These are phyloP conservation scores for Fraxinus paxiana DNA, from an alignment of 305 asterid species.

Conservation along the genomic window DNA sequence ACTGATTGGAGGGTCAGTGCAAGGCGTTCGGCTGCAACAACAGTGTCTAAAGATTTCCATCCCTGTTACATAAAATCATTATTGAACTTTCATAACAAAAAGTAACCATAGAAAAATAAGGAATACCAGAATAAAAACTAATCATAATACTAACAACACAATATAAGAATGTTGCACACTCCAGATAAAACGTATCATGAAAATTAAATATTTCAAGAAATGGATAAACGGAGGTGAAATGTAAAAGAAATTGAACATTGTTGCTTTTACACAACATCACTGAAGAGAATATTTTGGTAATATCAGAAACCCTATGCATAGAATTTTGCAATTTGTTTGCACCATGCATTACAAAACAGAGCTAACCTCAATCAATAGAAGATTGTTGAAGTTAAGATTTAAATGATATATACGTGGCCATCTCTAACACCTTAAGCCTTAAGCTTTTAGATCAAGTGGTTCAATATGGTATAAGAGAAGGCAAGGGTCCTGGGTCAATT, in stretches of 20 bases:
- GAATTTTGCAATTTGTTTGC: not conserved
- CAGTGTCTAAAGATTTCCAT: slow-evolving; percentile 74
- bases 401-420: not conserved
- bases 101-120: not conserved
- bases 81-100: not conserved
- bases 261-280: not conserved
- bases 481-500: not conserved
- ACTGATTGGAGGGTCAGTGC: slow-evolving; percentile 64
- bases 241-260: not conserved
- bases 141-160: slow-evolving; percentile 5
- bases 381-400: not conserved
- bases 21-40: slow-evolving; percentile 80
- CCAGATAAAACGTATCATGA: not conserved
- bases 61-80: slow-evolving; percentile 45
- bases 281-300: not conserved
- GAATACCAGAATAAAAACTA: not conserved
- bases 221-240: not conserved
- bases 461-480: not conserved
- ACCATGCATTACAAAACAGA: not conserved
- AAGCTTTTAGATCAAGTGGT: not conserved
- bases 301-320: not conserved
- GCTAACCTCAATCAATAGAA: not conserved
- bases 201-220: not conserved
- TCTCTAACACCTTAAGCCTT: not conserved
- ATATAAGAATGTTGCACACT: not conserved